Conservation (phyloP, 163 green algal genomes). For the Volvox carteri region DNA sequence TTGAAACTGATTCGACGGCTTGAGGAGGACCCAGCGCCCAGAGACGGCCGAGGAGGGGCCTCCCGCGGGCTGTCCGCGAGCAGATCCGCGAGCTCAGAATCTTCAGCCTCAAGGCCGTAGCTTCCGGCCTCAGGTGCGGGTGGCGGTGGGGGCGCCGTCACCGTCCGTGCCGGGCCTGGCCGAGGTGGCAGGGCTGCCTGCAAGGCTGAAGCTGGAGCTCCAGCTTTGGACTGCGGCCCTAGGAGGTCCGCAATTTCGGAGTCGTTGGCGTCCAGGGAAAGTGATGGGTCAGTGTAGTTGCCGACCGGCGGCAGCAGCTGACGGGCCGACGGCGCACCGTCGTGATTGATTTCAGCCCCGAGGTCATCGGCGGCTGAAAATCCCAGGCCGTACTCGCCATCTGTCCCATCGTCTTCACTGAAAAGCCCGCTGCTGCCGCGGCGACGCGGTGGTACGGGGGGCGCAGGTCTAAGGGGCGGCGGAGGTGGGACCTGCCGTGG, state of each 20-base stretch:
- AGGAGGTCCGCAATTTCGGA: slow-evolving; percentile 11
- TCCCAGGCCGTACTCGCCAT: neutral
- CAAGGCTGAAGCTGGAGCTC: neutral
- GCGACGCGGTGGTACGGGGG: neutral
- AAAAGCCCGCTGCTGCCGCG: slow-evolving; percentile 2
- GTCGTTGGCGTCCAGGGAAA: slow-evolving; percentile 39
- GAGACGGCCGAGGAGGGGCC: neutral
- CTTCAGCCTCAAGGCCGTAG: slow-evolving; percentile 11
- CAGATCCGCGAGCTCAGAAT: slow-evolving; percentile 42
- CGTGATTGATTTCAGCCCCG: slow-evolving; percentile 18
- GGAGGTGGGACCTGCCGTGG: neutral
- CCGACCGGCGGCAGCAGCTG: neutral
- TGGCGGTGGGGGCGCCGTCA: slow-evolving; percentile 3
- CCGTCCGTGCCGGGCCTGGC: neutral
- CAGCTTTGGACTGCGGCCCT: neutral
- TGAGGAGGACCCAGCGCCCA: neutral
- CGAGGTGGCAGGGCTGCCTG: neutral
- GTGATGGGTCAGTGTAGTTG: slow-evolving; percentile 13
- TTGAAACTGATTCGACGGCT: slow-evolving; percentile 28
- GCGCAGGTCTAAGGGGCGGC: neutral
- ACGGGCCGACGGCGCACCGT: neutral
- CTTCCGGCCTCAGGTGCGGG: neutral
- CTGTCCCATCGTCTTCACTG: neutral
- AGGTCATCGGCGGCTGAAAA: neutral
- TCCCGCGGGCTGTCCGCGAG: neutral